Percentiles rank a stretch among this genome's conserved stretches.
Conservation (phyloP, 2,329 filamentous ascomycete genomes). For the Apiospora pterosperma region DNA sequence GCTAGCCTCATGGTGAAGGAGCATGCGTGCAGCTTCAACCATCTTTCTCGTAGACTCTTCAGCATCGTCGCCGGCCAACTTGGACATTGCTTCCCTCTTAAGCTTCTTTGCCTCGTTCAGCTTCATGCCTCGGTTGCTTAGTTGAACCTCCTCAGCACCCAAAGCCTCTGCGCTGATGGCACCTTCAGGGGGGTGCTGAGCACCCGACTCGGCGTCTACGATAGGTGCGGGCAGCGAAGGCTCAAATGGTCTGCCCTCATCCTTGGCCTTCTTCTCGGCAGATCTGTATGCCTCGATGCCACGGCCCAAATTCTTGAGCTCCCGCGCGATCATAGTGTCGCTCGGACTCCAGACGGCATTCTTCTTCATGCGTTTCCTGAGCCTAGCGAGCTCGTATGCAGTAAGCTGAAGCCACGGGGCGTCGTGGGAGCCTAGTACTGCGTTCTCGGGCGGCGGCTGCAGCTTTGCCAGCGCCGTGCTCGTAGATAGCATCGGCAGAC, state of each 20-base stretch:
- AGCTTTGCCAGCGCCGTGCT: conserved; percentile 38
- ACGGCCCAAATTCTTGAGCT: conserved; percentile 68
- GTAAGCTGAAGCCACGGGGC: conserved; percentile 66
- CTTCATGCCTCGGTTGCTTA: conserved; percentile 72
- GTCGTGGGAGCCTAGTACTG: conserved; percentile 54
- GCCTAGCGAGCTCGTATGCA: conserved; percentile 60
- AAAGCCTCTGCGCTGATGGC: conserved; percentile 56
- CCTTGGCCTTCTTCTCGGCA: conserved; percentile 63
- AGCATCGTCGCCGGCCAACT: conserved; percentile 60
- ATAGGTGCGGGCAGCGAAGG: conserved; percentile 36
- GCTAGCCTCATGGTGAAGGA: conserved; percentile 33
- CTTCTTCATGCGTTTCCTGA: conserved; percentile 88
- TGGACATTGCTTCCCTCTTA: conserved; percentile 63
- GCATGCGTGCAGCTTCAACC: conserved; percentile 43
- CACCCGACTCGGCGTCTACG: conserved; percentile 48
- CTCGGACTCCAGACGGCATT: conserved; percentile 83
- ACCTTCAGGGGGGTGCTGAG: conserved; percentile 53
- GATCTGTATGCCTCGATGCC: conserved; percentile 59
- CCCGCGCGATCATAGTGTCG: conserved; percentile 79
- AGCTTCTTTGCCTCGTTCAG: conserved; percentile 75
- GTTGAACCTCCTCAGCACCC: conserved; percentile 57
- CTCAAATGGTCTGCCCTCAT: conserved; percentile 61
- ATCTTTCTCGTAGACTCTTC: conserved; percentile 54
- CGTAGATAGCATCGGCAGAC: conserved; percentile 31
- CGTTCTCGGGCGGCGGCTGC: conserved; percentile 58